Evolutionary conservation across 306 rosid species (phyloP).

Genomic region (Lotus japonicus): DNA sequence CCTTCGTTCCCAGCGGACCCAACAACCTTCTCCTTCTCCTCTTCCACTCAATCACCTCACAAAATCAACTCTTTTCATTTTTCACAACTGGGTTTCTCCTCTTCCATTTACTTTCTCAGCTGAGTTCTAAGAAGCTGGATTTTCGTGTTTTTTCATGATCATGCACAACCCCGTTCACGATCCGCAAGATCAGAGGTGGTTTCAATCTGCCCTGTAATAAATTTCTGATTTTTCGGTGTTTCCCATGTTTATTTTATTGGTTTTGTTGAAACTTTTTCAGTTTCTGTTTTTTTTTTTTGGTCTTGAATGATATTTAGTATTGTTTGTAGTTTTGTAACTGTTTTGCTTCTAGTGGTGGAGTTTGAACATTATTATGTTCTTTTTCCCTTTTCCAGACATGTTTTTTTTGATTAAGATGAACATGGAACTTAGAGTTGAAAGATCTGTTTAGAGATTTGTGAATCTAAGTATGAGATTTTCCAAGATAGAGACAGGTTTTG

Average conservation of each 20-base stretch:
- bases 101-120: neutral
- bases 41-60: neutral
- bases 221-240: slow-evolving; percentile 8
- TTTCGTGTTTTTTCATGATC: neutral
- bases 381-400: neutral
- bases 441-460: slow-evolving; percentile 8
- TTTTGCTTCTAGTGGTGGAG: neutral
- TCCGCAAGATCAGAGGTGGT: slow-evolving; percentile 66
- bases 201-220: neutral
- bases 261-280: neutral
- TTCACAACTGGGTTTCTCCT: neutral
- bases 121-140: slow-evolving; percentile 16
- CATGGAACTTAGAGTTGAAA: neutral
- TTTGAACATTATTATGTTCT: neutral
- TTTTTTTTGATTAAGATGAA: neutral
- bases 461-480: neutral
- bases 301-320: neutral
- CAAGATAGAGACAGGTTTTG: neutral
- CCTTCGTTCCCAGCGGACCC: neutral
- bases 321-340: neutral
- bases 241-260: neutral
- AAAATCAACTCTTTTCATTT: neutral
- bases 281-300: neutral
- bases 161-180: slow-evolving; percentile 52
- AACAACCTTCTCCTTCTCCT: neutral